Conservation (phyloP, 176 grass and related monocot species). For the Otatea glauca region DNA sequence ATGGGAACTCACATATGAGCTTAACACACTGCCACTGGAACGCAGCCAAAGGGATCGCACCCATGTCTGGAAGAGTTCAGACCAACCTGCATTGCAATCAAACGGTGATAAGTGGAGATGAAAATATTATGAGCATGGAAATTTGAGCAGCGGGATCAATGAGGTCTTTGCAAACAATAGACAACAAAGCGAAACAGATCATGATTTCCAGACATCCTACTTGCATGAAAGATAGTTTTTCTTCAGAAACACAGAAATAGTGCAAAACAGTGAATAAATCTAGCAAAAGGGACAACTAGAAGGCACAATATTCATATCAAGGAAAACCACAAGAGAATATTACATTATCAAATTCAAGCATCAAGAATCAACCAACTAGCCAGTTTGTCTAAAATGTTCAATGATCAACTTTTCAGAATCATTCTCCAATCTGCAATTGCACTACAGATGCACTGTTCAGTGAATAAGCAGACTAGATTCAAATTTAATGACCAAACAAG, state of each 20-base stretch:
- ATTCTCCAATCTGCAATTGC: constrained; percentile 7
- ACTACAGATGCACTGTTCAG: not conserved
- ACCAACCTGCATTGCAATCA: not conserved
- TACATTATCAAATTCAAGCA: not conserved
- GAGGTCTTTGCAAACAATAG: not conserved
- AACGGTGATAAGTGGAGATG: not conserved
- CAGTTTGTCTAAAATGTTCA: not conserved
- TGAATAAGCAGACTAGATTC: not conserved
- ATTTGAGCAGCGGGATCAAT: not conserved
- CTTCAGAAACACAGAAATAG: not conserved
- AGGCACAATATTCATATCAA: not conserved
- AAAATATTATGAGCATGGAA: not conserved
- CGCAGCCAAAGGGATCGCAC: not conserved
- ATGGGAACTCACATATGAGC: not conserved
- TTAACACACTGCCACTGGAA: not conserved
- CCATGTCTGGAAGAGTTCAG: not conserved
- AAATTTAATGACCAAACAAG: constrained; percentile 1
- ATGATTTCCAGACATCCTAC: not conserved
- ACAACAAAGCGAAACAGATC: not conserved
- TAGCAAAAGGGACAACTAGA: not conserved
- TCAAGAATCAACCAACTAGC: not conserved
- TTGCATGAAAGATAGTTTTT: constrained; percentile 15
- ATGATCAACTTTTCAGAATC: not conserved
- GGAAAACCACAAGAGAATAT: not conserved
- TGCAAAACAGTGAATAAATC: not conserved